Base-by-base conservation (phyloP, 257 asterid genomes). In the Parsonsia alboflavescens region DNA sequence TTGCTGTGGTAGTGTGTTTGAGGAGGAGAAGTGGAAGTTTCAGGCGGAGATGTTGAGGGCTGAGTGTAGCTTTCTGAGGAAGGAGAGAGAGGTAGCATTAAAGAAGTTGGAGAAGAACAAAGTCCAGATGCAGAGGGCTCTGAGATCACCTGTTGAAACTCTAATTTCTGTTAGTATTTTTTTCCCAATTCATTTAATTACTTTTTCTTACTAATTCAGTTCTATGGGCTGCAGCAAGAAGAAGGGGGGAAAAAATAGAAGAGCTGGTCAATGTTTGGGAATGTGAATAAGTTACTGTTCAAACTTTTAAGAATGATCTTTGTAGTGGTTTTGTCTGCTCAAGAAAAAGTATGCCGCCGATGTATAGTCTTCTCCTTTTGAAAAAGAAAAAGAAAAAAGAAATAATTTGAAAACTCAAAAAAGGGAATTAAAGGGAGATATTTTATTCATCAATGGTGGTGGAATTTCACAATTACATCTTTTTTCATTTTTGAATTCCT, bases 11-110 rank as follows among this genome's bases (percentile, higher is more conserved):
- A 78, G 66, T 1, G 45, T 52, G 73, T 78, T 82, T 68, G 85
- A 64, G 82, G 96, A 84, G 80, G 97, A 87, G 81, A 86, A 87
- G 48, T 91, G 97, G 96, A 84, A 84, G 91, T 88, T 91, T 75
- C 94, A 93, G 70, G 96, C 96, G 42, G 98, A 91, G 87, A 89
- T 93, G 61, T 82, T 91, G 75, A 86, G 96, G 80, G 98, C 97
- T 2, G 97, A 89, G 75, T 93, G 97, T 61, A 88, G 84, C 63
- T 85, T 88, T 65, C 61, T 91, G 83, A 87, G 97, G 71, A 87
- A 85, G 86, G 97, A 93, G 45, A 88, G 96, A 75, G 96, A 88
- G 76, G 80, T 86, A 16, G 95, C 93, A 78, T 54, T 87, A 79
- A 89, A 84, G 85, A 91, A 91, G 72, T 56, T 93, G 86, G 95